Conservation (phyloP, 2,329 filamentous ascomycete genomes). For the Hortaea werneckii region DNA sequence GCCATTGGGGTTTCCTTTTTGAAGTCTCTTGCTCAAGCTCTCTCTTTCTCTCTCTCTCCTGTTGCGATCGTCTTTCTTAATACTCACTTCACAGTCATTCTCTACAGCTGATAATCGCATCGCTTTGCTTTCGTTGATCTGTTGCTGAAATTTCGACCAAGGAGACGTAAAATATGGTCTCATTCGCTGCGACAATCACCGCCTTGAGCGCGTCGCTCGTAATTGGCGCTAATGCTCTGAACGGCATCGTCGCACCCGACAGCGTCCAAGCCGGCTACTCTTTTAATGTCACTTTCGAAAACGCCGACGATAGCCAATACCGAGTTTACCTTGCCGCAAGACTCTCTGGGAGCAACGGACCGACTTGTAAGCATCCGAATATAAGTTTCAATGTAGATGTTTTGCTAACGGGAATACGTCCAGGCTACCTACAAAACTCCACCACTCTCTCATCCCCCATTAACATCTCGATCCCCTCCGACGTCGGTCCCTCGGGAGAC, state of each 20-base stretch:
- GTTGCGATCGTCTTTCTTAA: too few relatives aligned
- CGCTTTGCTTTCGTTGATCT: too few relatives aligned
- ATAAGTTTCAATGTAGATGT: not conserved
- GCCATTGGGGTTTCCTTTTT: too few relatives aligned
- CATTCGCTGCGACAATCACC: too few relatives aligned
- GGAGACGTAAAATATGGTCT: too few relatives aligned
- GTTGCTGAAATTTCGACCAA: too few relatives aligned
- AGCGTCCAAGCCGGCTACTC: slow-evolving; percentile 13
- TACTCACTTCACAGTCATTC: too few relatives aligned
- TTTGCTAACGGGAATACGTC: not conserved
- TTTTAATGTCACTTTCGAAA: slow-evolving; percentile 26
- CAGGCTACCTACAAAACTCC: slow-evolving; percentile 26
- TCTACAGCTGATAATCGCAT: too few relatives aligned
- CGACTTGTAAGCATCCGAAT: slow-evolving; percentile 16
- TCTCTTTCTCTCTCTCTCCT: too few relatives aligned
- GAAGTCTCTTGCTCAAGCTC: too few relatives aligned
- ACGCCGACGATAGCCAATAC: slow-evolving; percentile 19
- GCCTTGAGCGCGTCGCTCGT: not conserved
- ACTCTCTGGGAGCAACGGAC: slow-evolving; percentile 23
- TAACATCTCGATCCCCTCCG: slow-evolving; percentile 22
- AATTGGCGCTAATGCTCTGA: slow-evolving; percentile 10
- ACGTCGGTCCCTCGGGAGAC: slow-evolving; percentile 21
- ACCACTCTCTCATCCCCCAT: slow-evolving; percentile 19
- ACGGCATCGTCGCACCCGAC: slow-evolving; percentile 17
- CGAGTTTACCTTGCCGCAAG: slow-evolving; percentile 26